These are phyloP conservation scores for Medicago truncatula DNA, from an alignment of 306 rosid species.

Conservation along the genomic window DNA sequence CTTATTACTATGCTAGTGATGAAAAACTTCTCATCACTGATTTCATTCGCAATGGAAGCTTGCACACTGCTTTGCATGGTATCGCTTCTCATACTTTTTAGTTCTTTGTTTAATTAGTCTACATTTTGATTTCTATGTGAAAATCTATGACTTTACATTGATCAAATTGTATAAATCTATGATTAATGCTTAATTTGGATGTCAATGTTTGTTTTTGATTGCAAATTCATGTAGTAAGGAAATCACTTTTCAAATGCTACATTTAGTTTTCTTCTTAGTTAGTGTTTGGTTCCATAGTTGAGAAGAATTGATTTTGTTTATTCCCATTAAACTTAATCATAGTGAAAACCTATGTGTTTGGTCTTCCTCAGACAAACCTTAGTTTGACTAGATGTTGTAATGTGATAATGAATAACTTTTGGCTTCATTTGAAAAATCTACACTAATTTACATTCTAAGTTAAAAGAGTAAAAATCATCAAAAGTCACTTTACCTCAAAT, in stretches of 20 bases:
- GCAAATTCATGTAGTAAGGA: background rate
- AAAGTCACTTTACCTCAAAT: background rate
- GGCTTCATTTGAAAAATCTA: background rate
- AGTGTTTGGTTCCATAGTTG: background rate
- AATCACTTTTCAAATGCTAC: background rate
- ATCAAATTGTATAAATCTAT: no score
- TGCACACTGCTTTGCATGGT: constrained; percentile 70
- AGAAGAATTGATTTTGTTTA: background rate
- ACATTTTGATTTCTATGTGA: background rate
- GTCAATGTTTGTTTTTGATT: constrained; percentile 2
- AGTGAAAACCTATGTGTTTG: background rate
- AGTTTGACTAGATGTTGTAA: background rate
- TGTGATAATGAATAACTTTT: background rate
- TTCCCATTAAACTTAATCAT: background rate
- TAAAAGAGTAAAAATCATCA: background rate
- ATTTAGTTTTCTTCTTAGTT: background rate
- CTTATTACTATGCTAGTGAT: constrained; percentile 72
- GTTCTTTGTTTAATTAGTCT: background rate
- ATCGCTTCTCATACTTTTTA: constrained; percentile 25
- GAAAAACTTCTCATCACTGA: constrained; percentile 77
- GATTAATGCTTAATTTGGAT: constrained; percentile 5
- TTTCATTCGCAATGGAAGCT: constrained; percentile 78
- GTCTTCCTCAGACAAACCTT: constrained; percentile 3
- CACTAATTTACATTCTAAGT: background rate
- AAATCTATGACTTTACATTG: background rate